Evolutionary conservation across 108 stramenopile species (phyloP), one percentile per base, ranked within the genome.

Genomic region (Pseudonitzschia delicatissima): DNA sequence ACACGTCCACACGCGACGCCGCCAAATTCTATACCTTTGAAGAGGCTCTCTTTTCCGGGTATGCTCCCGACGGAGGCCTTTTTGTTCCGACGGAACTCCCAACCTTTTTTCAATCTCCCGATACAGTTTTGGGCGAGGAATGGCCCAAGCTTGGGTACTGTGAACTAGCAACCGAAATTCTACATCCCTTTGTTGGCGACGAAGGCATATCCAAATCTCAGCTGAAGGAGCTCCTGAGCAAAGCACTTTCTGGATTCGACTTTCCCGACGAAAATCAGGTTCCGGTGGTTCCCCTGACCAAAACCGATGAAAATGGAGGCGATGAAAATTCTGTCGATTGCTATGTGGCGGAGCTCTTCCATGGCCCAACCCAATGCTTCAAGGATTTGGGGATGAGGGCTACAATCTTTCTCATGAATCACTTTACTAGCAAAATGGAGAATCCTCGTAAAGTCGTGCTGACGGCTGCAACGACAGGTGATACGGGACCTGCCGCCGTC

Each of bases 401-500:
- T 5, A 78, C 86, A 0, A 78, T 93, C 49, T 62, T 81, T 47
- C 57, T 88, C 12, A 39, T 90, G 36, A 73, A 83, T 5, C 74
- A 84, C 65, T 93, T 92, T 81, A 74, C 81, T 26, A 60, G 47
- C 7, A 73, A 81, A 37, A 49, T 17, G 21, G 8, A 6, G 21
- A 1, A 0, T 11, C 7, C 42, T 13, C 42, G 45, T 4, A 53
- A 28, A 28, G 78, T 77, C 20, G 87, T 87, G 8, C 61, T 96
- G 29, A 65, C 93, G 20, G 92, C 88, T 25, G 81, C 83, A 25
- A 93, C 86, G 0, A 92, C 92, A 3, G 96, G 96, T 13, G 96
- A 96, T 69, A 96, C 96, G 18, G 96, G 96, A 0, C 94, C 94
- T n/a, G 94, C 94, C 2, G 92, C 96, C 27, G 82, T 93, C 12